A percentile compares a stretch with the other conserved stretches of the same genome.
Evolutionary conservation across 2,329 filamentous ascomycete genomes (phyloP).

Genomic region (Hymenoscyphus scutula): DNA sequence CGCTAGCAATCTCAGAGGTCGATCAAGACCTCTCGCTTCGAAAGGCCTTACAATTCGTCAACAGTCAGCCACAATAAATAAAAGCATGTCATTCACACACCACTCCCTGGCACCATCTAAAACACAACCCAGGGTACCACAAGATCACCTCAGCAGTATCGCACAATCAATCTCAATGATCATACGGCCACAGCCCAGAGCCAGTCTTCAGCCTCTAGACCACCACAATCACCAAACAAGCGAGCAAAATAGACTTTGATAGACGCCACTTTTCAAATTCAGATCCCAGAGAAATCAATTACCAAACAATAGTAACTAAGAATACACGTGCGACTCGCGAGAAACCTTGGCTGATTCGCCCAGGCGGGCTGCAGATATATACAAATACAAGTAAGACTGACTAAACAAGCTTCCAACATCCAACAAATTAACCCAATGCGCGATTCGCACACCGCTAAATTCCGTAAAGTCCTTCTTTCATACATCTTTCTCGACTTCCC

Average conservation of each 20-base stretch:
- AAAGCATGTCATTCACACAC: neutral
- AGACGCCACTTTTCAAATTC: neutral
- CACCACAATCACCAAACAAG: neutral
- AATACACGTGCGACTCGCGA: neutral
- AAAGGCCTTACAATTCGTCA: neutral
- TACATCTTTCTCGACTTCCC: neutral
- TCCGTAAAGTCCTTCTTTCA: neutral
- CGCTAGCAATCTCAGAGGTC: neutral
- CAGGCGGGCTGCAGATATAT: neutral
- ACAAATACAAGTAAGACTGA: neutral
- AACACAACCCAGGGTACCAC: neutral
- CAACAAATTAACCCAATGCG: too few species aligned
- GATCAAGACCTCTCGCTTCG: neutral
- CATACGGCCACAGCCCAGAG: neutral
- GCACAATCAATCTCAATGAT: neutral
- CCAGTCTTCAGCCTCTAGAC: neutral
- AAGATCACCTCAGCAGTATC: neutral
- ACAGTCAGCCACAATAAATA: neutral
- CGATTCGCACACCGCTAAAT: neutral
- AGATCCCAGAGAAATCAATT: neutral
- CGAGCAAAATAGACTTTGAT: neutral
- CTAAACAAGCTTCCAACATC: neutral
- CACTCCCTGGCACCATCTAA: neutral
- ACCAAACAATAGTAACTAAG: neutral
- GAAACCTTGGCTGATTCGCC: neutral